phyloP scores from a whole-genome alignment of 1,284 basidiomycete species.

The Macrocystidia cucumis region DNA sequence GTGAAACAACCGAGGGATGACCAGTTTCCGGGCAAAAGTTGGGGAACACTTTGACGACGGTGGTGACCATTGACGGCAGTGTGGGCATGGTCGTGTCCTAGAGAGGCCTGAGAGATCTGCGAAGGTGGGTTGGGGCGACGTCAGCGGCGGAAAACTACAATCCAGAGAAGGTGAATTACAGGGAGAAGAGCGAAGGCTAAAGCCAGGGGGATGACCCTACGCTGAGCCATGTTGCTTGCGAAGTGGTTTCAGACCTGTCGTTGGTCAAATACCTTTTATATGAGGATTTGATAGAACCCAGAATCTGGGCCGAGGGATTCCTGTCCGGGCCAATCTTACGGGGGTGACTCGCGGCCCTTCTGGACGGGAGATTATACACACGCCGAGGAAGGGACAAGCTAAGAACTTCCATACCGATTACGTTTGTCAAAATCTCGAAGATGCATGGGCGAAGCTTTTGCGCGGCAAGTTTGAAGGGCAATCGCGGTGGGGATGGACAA shows the following conservation, averaged over 20 bases:
- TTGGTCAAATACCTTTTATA: conserved; percentile 13
- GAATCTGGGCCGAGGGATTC: conserved; percentile 12
- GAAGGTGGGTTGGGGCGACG: conserved; percentile 5
- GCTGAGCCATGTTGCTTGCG: conserved; percentile 19
- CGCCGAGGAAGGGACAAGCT: conserved; percentile 13
- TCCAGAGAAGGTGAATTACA: conserved; percentile 18
- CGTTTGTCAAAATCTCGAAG: conserved; percentile 8
- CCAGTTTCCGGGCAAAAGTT: conserved; percentile 44
- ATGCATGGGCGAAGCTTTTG: conserved; percentile 1
- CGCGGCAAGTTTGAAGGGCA: too few species aligned
- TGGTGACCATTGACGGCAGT: conserved; percentile 14
- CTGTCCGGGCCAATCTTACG: conserved; percentile 9
- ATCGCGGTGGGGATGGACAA: too few species aligned
- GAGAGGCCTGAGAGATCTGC: conserved; percentile 20
- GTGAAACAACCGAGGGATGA: conserved; percentile 56
- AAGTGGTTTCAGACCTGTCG: conserved; percentile 5
- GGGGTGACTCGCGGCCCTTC: conserved; percentile 9
- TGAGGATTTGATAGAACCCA: conserved; percentile 7
- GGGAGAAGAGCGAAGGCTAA: conserved; percentile 24
- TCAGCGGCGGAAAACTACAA: too few species aligned
- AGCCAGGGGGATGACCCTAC: conserved; percentile 21
- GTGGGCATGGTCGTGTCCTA: conserved; percentile 16
- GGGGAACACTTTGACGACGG: conserved; percentile 29
- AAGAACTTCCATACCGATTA: conserved; percentile 13
- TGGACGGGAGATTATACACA: conserved; percentile 7